These are phyloP conservation scores for Penicillium sclerotigenum DNA, from an alignment of 2,329 filamentous ascomycete genomes.

Conservation along the genomic window DNA sequence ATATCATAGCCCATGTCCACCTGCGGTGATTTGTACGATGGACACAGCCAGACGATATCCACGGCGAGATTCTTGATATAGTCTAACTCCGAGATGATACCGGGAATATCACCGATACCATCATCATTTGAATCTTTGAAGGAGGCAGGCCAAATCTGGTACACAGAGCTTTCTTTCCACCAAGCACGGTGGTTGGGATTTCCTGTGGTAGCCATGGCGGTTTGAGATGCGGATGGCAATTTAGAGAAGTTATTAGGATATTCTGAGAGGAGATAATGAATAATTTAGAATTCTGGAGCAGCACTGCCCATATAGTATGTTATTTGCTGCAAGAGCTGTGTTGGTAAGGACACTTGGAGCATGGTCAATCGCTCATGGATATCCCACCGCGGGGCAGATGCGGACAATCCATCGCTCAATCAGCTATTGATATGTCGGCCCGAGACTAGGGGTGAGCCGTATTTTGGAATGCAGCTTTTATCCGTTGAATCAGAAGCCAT, in stretches of 20 bases:
- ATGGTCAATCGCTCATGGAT: conserved; percentile 12
- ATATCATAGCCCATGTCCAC: conserved; percentile 56
- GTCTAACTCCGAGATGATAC: conserved; percentile 62
- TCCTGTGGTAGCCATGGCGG: conserved; percentile 14
- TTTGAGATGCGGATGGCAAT: neutral
- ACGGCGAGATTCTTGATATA: conserved; percentile 62
- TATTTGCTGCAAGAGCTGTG: neutral
- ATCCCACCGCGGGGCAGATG: conserved; percentile 24
- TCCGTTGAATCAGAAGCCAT: conserved; percentile 10
- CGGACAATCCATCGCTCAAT: no score
- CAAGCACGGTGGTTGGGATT: conserved; percentile 40
- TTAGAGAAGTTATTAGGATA: neutral
- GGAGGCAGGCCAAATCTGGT: conserved; percentile 60
- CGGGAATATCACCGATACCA: conserved; percentile 64
- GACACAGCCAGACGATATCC: conserved; percentile 58
- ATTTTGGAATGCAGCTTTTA: conserved; percentile 5
- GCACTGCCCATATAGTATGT: neutral
- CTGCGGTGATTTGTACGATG: conserved; percentile 53
- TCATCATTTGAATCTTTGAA: conserved; percentile 51
- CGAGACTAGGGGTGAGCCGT: neutral
- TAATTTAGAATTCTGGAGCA: neutral
- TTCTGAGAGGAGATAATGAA: no score
- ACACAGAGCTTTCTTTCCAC: conserved; percentile 59
- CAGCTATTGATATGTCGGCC: conserved; percentile 8
- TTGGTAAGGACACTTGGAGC: conserved; percentile 1